Evolutionary conservation across 192 early-diverging fungal species (phyloP), one percentile per base, ranked within the genome.

Genomic region (Entophlyctis helioformis): DNA sequence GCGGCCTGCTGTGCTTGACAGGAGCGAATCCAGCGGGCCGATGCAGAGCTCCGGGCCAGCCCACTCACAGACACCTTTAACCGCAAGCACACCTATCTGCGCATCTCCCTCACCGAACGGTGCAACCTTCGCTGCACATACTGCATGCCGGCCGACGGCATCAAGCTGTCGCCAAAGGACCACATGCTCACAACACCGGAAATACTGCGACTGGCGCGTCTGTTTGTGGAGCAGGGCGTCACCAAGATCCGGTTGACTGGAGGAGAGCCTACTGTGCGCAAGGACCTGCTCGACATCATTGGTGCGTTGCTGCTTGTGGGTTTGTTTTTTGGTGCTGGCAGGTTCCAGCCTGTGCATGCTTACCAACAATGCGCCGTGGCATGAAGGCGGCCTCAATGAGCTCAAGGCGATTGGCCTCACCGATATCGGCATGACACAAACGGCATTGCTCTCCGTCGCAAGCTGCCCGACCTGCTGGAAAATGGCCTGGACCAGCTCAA

Each of bases 121-220:
- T 98, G 94, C 70, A 98, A 98, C 56, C 68, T 98, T 44, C 72
- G 94, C 50, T 96, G 90, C 77, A 46, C 85, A 4, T 98, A 98
- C 66, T 98, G 94, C 59, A 97, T 95, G 94, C 91, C 89, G 15
- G 84, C 74, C 20, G 87, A 89, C 39, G 90, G 90, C 9, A 62
- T 91, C 2, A 19, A 47, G 2, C 39, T 74, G 3, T 53, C 86
- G 0, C 81, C 88, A 0, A 62, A 60, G 27, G 62, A 73, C 24
- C 48, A 81, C 26, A 68, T 98, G 25, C 58, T 98, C 42, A 84
- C 80, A 2, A 78, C 82, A 0, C 60, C 66, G 23, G 94, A 98
- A 66, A 92, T 94, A 34, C 53, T 91, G 24, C 61, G 71, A 0
- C 45, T 98, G 1, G 85, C 89, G 0, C 54, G 67, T 18, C 38